Conservation (phyloP, 139 green algal genomes). For the Pseudopediastrum boryanum region DNA sequence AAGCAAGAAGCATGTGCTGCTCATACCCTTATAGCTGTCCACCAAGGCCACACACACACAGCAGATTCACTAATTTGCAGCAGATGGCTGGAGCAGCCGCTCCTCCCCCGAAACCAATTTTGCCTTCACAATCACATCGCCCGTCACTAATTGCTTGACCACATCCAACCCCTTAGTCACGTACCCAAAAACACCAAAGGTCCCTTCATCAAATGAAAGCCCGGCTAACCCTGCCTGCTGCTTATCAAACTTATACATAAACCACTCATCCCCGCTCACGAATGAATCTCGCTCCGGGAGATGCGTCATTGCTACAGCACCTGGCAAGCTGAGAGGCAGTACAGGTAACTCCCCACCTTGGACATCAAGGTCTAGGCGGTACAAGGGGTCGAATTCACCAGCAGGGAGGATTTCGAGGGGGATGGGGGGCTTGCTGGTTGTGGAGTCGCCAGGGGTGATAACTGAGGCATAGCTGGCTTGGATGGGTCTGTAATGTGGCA, state of each 20-base stretch:
- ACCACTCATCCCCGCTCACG: slow-evolving; percentile 70
- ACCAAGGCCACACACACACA: no score
- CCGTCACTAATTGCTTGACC: slow-evolving; percentile 53
- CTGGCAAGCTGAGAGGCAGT: slow-evolving; percentile 83
- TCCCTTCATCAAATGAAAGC: slow-evolving; percentile 90
- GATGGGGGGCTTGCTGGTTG: slow-evolving; percentile 38
- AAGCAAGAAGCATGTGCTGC: no score
- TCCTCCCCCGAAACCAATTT: slow-evolving; percentile 63
- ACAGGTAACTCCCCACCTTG: slow-evolving; percentile 79
- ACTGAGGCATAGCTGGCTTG: slow-evolving; percentile 42
- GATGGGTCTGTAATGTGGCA: slow-evolving; percentile 21
- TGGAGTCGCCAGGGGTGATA: slow-evolving; percentile 18
- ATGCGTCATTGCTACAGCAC: slow-evolving; percentile 72
- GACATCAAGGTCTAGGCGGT: slow-evolving; percentile 73
- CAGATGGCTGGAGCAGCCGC: slow-evolving; percentile 62
- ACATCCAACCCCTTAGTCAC: slow-evolving; percentile 67
- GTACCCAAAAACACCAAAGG: slow-evolving; percentile 86
- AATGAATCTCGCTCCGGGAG: slow-evolving; percentile 46
- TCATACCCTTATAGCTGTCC: no score
- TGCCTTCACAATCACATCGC: slow-evolving; percentile 66
- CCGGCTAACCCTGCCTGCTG: slow-evolving; percentile 64
- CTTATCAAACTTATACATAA: slow-evolving; percentile 85
- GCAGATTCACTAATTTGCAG: no score
- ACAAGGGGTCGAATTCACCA: slow-evolving; percentile 81
- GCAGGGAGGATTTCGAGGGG: slow-evolving; percentile 84